Base-by-base conservation (phyloP, 805 yeast species). In the Lipomyces yamanashiensis region DNA sequence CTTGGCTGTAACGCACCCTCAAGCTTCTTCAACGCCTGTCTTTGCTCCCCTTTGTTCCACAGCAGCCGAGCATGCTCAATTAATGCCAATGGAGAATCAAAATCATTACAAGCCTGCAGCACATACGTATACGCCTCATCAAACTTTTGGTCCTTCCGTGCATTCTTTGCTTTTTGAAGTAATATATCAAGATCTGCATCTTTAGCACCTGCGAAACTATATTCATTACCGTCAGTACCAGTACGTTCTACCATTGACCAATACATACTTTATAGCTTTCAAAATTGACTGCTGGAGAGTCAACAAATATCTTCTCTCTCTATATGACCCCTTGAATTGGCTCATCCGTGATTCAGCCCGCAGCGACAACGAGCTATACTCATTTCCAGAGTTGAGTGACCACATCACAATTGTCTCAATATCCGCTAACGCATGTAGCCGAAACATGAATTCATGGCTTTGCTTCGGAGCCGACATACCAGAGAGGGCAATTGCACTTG, bases 1-100 rank as follows among this genome's bases (percentile, higher is more conserved):
- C 73, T 59, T 47, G 66, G 49, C n/a, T 65, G 33, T n/a, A 69
- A 34, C 4, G 64, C 54, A 3, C 55, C 51, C 8, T 59, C 60
- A 10, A 70, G 41, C 34, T 54, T 62, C 37, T 59, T 44, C 50
- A 93, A 80, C 0, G 98, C 98, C 69, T 91, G 87, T 28, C 92
- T 83, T 64, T 85, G 90, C 67, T 91, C 96, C 0, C 96, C 97
- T 72, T 89, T 90, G 2, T 86, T 87, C 98, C 98, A 93, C 45
- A 91, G 75, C 8, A 95, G 80, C 62, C 89, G 86, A 0, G 97
- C 87, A 74, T 88, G 87, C 73, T 92, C 96, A 45, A 88, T 63
- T 19, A 61, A 58, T 5, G 74, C 73, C 23, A 62, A 54, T 8
- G 71, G 71, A 21, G 67, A 43, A 39, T 78, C 61, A 12, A 34